Base-by-base conservation (phyloP, 192 early-diverging fungal species). In the Linnemannia elongata region DNA sequence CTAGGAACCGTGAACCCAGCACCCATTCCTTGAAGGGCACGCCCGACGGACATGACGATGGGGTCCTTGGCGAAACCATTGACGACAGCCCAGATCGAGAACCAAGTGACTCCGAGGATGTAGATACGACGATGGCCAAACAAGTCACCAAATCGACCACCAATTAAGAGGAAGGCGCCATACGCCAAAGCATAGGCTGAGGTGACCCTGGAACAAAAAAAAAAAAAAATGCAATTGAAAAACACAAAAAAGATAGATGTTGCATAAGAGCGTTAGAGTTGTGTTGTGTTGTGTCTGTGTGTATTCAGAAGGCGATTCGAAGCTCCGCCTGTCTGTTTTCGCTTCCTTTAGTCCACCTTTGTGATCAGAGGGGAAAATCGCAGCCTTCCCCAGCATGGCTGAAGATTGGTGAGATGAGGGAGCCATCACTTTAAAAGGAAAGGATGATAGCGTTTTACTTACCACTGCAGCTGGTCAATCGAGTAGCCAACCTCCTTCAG, bases 1-100 rank as follows among this genome's bases (percentile, higher is more conserved):
- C 77, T 88, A 18, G 86, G 86, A 6, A 88, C 71, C 12, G 86
- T 88, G 55, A 81, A 88, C 13, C 80, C 86, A 35, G 86, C 86
- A 6, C 75, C 86, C 57, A 88, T 57, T 5, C 86, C 86, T 38
- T 88, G 86, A 1, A 88, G 49, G 10, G 86, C 86, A 44, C 86
- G 80, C 10, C 80, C 77, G 2, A 88, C 77, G 6, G 81, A 88
- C 68, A 88, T 75, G n/a, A 88, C 38, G 36, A 82, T 42, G 30
- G 75, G 76, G 42, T 88, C 38, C 38, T 78, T 74, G 18, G 86
- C 80, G n/a, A 88, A 73, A 8, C 72, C 86, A 38, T 82, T 88
- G 38, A 88, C 71, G 17, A 88, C 18, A 1, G 86, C 54, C 63
- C 80, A 78, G 45, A 88, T 78, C 2, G 76, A 47, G 39, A 88